Conservation (phyloP, 2,329 filamentous ascomycete species). For the Orbilia javanica region DNA sequence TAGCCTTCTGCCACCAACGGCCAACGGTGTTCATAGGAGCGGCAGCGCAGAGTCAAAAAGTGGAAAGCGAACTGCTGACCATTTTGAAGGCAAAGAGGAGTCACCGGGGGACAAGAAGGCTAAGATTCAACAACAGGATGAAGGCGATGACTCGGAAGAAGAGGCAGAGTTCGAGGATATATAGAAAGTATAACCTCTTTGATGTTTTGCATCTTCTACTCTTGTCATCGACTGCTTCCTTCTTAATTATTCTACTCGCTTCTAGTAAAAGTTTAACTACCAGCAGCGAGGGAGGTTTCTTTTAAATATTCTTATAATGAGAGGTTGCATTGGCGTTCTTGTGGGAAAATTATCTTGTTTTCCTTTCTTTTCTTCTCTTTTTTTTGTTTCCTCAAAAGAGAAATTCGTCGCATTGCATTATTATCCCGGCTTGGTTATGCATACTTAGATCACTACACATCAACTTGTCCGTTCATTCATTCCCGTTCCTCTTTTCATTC, state of each 20-base stretch:
- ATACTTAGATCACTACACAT: background rate
- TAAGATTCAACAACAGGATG: slow-evolving; percentile 64
- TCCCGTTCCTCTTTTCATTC: background rate
- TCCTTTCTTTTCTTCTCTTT: background rate
- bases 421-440: background rate
- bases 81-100: slow-evolving; percentile 62
- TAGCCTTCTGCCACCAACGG: slow-evolving; percentile 23
- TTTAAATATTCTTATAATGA: background rate
- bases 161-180: slow-evolving; percentile 62
- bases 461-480: too few species aligned
- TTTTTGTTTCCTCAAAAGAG: background rate
- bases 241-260: background rate
- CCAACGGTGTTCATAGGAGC: slow-evolving; percentile 36
- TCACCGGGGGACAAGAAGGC: slow-evolving; percentile 66
- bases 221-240: background rate
- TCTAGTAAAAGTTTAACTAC: background rate
- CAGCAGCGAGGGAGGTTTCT: background rate
- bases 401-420: background rate
- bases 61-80: slow-evolving; percentile 51
- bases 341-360: background rate
- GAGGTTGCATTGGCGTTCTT: slow-evolving; percentile 8
- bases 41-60: slow-evolving; percentile 23
- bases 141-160: slow-evolving; percentile 62
- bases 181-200: slow-evolving; percentile 20
- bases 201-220: background rate